Evolutionary conservation across 169 alveolate species (phyloP).

Genomic region (Cryptosporidium ubiquitum): DNA sequence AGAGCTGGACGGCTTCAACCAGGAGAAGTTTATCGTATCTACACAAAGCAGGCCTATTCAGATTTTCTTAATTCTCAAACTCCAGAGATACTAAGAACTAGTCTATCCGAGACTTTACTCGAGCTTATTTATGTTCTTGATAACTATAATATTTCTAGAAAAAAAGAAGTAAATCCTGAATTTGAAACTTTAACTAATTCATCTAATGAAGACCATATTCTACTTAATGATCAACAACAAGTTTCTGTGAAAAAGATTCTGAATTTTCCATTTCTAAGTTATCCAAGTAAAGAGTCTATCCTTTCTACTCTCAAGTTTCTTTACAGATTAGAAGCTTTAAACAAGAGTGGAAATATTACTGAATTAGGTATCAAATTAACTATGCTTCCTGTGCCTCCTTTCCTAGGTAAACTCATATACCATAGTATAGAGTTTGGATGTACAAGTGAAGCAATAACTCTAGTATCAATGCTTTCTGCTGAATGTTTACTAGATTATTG

Average conservation of each 20-base stretch:
- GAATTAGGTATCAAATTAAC: constrained; percentile 83
- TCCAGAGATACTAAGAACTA: constrained; percentile 93
- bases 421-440: constrained; percentile 90
- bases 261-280: constrained; percentile 88
- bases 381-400: constrained; percentile 90
- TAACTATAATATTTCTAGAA: constrained; percentile 22
- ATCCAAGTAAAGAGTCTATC: constrained; percentile 85
- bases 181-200: no score
- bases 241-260: constrained; percentile 80
- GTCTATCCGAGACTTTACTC: constrained; percentile 88
- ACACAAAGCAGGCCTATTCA: constrained; percentile 87
- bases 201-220: not conserved
- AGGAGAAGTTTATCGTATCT: constrained; percentile 94
- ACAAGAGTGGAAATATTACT: constrained; percentile 81
- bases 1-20: constrained; percentile 93
- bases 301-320: constrained; percentile 84
- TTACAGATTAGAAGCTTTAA: constrained; percentile 86
- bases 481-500: constrained; percentile 75
- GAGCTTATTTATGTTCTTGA: constrained; percentile 90
- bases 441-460: constrained; percentile 88
- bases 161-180: no score
- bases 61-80: constrained; percentile 76
- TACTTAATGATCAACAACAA: constrained; percentile 3
- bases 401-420: constrained; percentile 87
- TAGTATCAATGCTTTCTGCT: constrained; percentile 88